Percentiles rank a stretch among this genome's conserved stretches.
These are phyloP conservation scores for Platanus orientalis DNA, from an alignment of 164 flowering plant species.

Conservation along the genomic window DNA sequence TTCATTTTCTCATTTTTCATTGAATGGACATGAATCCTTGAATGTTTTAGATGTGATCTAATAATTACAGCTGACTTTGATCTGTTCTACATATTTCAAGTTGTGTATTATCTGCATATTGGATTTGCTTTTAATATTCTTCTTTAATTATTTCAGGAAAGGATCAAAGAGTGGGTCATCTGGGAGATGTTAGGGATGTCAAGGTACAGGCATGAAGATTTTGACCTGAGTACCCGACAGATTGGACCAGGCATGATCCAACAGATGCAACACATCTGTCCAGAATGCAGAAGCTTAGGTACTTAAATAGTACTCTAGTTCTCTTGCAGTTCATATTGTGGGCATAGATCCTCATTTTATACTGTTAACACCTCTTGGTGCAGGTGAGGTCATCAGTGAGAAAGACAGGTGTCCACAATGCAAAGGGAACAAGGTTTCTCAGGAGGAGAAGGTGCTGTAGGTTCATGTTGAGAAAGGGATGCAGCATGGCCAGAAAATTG, in stretches of 20 bases:
- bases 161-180: slow-evolving; percentile 74
- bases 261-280: slow-evolving; percentile 71
- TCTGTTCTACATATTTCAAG: neutral
- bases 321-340: neutral
- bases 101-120: neutral
- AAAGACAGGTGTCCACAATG: slow-evolving; percentile 58
- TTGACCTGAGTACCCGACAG: slow-evolving; percentile 53
- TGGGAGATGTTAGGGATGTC: slow-evolving; percentile 58
- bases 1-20: too few relatives aligned
- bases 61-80: neutral
- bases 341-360: neutral
- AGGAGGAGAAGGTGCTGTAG: slow-evolving; percentile 67
- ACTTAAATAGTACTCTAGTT: neutral
- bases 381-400: slow-evolving; percentile 61
- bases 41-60: too few relatives aligned
- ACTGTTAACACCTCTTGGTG: neutral
- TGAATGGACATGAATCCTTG: too few relatives aligned
- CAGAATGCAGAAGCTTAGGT: slow-evolving; percentile 70
- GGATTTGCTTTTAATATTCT: neutral
- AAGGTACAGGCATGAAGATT: slow-evolving; percentile 69
- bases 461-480: slow-evolving; percentile 75
- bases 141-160: slow-evolving; percentile 38
- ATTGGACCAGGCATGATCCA: slow-evolving; percentile 71
- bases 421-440: slow-evolving; percentile 54
- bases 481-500: slow-evolving; percentile 62